Evolutionary conservation across 352 stramenopile genomes (phyloP).

Genomic region (Globisporangium rhizosaccharum): DNA sequence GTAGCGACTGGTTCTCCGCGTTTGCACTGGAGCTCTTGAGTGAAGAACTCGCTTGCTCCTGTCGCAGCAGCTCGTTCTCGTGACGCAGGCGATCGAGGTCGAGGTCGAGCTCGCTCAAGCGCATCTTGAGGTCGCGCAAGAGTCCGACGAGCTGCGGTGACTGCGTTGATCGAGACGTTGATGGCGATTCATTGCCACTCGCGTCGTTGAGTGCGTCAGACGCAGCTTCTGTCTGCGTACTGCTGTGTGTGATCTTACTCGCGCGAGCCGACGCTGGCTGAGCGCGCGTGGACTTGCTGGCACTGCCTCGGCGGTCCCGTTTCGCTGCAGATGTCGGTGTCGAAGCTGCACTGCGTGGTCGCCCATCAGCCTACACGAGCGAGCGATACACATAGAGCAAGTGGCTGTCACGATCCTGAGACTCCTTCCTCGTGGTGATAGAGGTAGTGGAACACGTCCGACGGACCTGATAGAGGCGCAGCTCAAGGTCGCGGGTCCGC

Average conservation of each 20-base stretch:
- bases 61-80: constrained; percentile 51
- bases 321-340: background rate
- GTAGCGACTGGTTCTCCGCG: background rate
- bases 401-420: no score
- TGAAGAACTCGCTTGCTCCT: constrained; percentile 8
- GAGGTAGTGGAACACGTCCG: background rate
- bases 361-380: constrained; percentile 1
- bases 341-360: background rate
- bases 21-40: background rate
- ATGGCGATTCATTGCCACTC: background rate
- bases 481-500: constrained; percentile 29
- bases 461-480: constrained; percentile 36
- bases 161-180: background rate
- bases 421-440: background rate
- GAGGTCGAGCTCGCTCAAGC: constrained; percentile 37
- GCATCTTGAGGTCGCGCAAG: constrained; percentile 30
- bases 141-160: constrained; percentile 11
- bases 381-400: background rate
- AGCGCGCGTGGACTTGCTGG: background rate
- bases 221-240: background rate
- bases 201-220: background rate
- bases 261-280: no score
- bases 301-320: background rate
- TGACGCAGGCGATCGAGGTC: constrained; percentile 37
- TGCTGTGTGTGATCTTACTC: no score